Conservation (phyloP, 768 basidiomycete genomes). For the Leccinum arenicola region DNA sequence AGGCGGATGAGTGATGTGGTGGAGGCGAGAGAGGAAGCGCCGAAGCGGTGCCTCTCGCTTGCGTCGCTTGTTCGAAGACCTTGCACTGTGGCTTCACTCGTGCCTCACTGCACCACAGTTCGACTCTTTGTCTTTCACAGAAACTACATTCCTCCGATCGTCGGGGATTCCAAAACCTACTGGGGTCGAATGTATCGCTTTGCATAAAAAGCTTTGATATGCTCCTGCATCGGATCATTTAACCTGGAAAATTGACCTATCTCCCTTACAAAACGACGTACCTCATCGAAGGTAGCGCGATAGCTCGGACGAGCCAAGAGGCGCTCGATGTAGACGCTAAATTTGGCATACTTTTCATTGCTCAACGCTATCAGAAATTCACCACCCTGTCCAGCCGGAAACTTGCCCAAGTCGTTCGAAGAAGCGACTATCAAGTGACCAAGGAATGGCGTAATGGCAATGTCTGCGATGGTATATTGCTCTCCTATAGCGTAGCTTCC, state of each 20-base stretch:
- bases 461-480: conserved; percentile 53
- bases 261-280: conserved; percentile 25
- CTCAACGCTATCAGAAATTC: conserved; percentile 41
- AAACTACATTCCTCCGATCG: neutral
- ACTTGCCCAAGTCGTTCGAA: conserved; percentile 52
- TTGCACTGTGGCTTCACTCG: no score
- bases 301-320: conserved; percentile 52
- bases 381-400: conserved; percentile 44
- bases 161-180: neutral
- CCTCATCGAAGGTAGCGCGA: conserved; percentile 52
- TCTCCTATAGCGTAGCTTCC: conserved; percentile 38
- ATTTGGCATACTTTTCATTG: conserved; percentile 44
- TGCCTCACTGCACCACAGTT: no score
- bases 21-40: no score
- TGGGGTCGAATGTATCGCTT: conserved; percentile 8
- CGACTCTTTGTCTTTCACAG: neutral
- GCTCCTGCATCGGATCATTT: conserved; percentile 10
- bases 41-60: no score
- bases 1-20: no score
- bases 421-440: conserved; percentile 45
- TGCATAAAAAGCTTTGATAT: neutral
- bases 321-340: conserved; percentile 46
- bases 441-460: conserved; percentile 58
- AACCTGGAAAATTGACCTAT: neutral
- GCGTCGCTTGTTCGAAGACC: no score